phyloP scores from a whole-genome alignment of 192 early-diverging fungal genomes.

The Podila horticola region DNA sequence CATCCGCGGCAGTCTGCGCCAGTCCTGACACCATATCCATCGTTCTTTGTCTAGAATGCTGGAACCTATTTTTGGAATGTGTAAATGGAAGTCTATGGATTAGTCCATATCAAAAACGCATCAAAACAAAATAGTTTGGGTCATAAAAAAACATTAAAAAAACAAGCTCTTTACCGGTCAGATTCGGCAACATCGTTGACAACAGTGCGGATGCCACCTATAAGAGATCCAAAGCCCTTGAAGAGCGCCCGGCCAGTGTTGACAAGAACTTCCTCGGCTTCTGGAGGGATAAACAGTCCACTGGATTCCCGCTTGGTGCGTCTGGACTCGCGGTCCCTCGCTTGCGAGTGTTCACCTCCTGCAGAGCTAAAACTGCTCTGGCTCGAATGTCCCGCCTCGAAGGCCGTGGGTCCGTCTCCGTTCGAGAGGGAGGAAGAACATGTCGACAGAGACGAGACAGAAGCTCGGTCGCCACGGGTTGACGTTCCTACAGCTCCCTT shows the following conservation, averaged over 20 bases:
- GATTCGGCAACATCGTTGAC: conserved; percentile 47
- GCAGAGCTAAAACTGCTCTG: conserved; percentile 46
- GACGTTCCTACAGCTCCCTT: neutral
- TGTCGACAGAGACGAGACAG: conserved; percentile 42
- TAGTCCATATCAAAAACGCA: neutral
- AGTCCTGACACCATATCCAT: conserved; percentile 47
- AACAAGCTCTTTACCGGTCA: conserved; percentile 15
- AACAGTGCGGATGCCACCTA: conserved; percentile 43
- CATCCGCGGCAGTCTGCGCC: conserved; percentile 43
- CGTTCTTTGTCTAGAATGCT: conserved; percentile 42
- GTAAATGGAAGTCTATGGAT: neutral
- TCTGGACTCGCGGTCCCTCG: conserved; percentile 25
- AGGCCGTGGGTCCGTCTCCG: conserved; percentile 13
- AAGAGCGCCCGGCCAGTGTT: conserved; percentile 48
- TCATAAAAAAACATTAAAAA: neutral
- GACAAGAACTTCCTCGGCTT: conserved; percentile 46
- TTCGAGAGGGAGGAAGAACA: conserved; percentile 39
- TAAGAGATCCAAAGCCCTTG: conserved; percentile 41
- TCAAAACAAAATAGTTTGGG: neutral
- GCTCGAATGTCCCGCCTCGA: conserved; percentile 46
- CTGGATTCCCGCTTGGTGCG: conserved; percentile 26
- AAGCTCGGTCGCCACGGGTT: conserved; percentile 28
- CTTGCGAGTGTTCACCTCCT: neutral
- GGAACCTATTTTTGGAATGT: conserved; percentile 18
- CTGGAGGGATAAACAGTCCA: conserved; percentile 40